phyloP scores from a whole-genome alignment of 106 monocot genomes.

The Dendrobium huoshanense region DNA sequence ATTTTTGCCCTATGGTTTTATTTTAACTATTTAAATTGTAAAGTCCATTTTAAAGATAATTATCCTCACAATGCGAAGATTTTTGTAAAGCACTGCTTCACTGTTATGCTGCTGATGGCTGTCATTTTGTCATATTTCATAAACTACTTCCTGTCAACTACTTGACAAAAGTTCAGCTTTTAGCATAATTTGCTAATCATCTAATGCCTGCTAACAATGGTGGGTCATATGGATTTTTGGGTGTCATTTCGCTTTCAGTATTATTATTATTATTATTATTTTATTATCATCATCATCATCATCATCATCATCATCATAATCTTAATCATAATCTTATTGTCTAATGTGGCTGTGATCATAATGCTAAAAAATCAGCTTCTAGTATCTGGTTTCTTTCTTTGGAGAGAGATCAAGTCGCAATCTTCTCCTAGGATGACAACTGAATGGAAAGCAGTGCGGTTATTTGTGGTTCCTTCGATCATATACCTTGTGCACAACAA shows the following conservation, averaged over 20 bases:
- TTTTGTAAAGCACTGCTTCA: neutral
- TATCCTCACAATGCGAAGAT: neutral
- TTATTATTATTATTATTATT: neutral
- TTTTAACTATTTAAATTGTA: neutral
- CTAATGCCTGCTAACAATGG: neutral
- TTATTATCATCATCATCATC: too few relatives aligned
- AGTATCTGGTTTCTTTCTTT: constrained; percentile 77
- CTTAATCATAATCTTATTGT: neutral
- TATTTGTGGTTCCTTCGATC: constrained; percentile 82
- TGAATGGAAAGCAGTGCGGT: constrained; percentile 71
- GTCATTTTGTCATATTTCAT: neutral
- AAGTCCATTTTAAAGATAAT: neutral
- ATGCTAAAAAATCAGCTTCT: constrained; percentile 47
- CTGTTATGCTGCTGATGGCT: neutral
- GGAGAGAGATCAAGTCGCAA: constrained; percentile 60
- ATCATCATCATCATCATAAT: too few relatives aligned
- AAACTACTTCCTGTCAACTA: neutral
- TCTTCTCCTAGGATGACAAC: constrained; percentile 76
- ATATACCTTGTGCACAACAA: constrained; percentile 97
- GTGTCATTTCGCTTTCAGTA: neutral
- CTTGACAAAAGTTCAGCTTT: neutral
- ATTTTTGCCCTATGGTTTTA: neutral
- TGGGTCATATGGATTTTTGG: neutral
- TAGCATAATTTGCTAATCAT: neutral
- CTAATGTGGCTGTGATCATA: constrained; percentile 13